These are phyloP conservation scores for Malbranchea zuffiana DNA, from an alignment of 2,329 filamentous ascomycete species.

Conservation along the genomic window DNA sequence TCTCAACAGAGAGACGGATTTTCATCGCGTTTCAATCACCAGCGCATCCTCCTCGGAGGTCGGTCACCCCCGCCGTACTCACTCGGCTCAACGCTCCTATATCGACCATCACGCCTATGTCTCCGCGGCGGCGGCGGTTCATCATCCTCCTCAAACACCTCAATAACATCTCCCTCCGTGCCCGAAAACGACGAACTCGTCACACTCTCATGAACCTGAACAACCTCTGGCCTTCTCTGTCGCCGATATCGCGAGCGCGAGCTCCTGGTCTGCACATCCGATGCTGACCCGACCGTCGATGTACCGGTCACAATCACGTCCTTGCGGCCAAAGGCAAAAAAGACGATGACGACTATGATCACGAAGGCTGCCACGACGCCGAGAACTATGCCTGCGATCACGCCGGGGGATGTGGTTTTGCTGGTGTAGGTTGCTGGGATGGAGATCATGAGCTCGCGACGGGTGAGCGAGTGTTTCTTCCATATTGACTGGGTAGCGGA, in stretches of 20 bases:
- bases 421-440: conserved; percentile 53
- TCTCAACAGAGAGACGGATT: no score
- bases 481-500: no score
- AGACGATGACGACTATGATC: conserved; percentile 43
- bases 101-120: conserved; percentile 32
- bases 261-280: not conserved
- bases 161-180: conserved; percentile 8
- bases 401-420: conserved; percentile 44
- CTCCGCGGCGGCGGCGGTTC: conserved; percentile 26
- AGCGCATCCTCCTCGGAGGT: conserved; percentile 16
- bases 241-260: not conserved
- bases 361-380: conserved; percentile 42
- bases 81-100: conserved; percentile 40
- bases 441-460: conserved; percentile 30
- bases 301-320: conserved; percentile 3
- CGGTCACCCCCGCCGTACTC: conserved; percentile 27
- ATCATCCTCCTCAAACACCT: conserved; percentile 35
- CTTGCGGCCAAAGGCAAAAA: conserved; percentile 39
- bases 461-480: conserved; percentile 1
- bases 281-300: not conserved
- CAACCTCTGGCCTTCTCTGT: conserved; percentile 2
- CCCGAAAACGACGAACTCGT: conserved; percentile 1
- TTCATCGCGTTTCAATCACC: no score
- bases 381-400: conserved; percentile 49
- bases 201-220: not conserved